Base-by-base conservation (phyloP, 2,329 filamentous ascomycete genomes). In the Ophiostoma perfectum region DNA sequence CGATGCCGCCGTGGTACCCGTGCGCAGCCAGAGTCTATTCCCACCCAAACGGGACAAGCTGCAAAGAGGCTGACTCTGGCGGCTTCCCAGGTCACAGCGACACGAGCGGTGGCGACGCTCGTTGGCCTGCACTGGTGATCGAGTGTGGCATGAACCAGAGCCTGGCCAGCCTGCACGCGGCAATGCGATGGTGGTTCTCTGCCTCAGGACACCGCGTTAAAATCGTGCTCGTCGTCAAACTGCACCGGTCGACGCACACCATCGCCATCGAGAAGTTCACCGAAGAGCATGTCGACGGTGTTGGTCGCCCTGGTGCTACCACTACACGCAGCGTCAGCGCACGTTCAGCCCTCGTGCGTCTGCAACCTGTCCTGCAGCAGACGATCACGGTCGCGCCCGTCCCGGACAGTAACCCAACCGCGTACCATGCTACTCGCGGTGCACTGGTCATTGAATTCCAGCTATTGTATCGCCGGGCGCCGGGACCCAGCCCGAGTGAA, bases 181-280 rank as follows among this genome's bases (percentile, higher is more conserved):
- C 36, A 4, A 55, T 66, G 65, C 14, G 16, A 16, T 66, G 65
- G 65, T 66, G 65, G 65, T 66, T 66, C 38, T 60, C 47, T 9
- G 65, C 65, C 16, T 66, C 65, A 4, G 65, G 58, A 5, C 49
- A 66, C n/a, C 47, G 39, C 4, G 49, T 66, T 11, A 66, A 66
- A 8, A 44, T 66, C 38, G 47, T 66, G 27, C 52, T 66, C 16
- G 6, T 55, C 6, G 65, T 66, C 12, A 66, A 66, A 27, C 45
- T 66, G 2, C 11, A n/a, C 38, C n/a, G 12, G 27, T 38, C 45
- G 3, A 55, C 2, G 11, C 44, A 16, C 5, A 58, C 44, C 4
- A 39, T 66, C 6, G 2, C 8, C 47, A 66, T 66, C 12, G 64
- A 66, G 27, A 66, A 66, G 64, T 66, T n/a, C 6, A 66, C 47